Evolutionary conservation across 331 rosid species (phyloP).

Genomic region (Malus hybrid): DNA sequence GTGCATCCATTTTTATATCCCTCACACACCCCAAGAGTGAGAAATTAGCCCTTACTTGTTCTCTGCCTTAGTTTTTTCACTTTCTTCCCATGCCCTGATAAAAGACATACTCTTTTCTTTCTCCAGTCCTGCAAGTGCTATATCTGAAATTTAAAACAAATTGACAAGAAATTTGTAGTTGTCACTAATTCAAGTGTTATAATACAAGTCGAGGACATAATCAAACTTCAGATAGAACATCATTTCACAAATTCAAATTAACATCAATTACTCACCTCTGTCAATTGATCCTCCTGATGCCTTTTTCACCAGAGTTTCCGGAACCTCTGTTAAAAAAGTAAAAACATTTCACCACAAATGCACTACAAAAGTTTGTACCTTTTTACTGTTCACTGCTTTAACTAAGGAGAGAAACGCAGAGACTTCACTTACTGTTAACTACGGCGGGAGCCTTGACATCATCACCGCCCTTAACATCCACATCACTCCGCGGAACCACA

Average conservation of each 20-base stretch:
- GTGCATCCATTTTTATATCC: no score
- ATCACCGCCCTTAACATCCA: neutral
- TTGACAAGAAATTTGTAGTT: neutral
- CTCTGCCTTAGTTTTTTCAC: conserved; percentile 75
- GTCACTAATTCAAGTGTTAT: neutral
- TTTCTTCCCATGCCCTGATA: conserved; percentile 95
- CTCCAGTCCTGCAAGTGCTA: conserved; percentile 74
- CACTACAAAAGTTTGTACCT: neutral
- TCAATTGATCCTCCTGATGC: conserved; percentile 64
- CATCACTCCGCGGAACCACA: conserved; percentile 3
- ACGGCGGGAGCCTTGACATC: conserved; percentile 39
- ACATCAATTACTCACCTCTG: conserved; percentile 47
- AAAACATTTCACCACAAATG: neutral
- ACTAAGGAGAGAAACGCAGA: neutral
- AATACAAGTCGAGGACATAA: no score
- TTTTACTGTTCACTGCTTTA: neutral
- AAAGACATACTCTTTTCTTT: conserved; percentile 66
- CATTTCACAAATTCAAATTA: neutral
- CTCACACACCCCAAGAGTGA: neutral
- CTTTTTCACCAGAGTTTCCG: conserved; percentile 42
- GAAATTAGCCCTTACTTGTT: conserved; percentile 53
- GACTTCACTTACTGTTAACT: conserved; percentile 40
- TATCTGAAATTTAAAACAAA: conserved; percentile 38
- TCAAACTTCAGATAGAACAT: no score
- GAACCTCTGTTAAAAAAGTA: conserved; percentile 30